These are phyloP conservation scores for Lenzites betulinus DNA, from an alignment of 768 basidiomycete species.

Conservation along the genomic window DNA sequence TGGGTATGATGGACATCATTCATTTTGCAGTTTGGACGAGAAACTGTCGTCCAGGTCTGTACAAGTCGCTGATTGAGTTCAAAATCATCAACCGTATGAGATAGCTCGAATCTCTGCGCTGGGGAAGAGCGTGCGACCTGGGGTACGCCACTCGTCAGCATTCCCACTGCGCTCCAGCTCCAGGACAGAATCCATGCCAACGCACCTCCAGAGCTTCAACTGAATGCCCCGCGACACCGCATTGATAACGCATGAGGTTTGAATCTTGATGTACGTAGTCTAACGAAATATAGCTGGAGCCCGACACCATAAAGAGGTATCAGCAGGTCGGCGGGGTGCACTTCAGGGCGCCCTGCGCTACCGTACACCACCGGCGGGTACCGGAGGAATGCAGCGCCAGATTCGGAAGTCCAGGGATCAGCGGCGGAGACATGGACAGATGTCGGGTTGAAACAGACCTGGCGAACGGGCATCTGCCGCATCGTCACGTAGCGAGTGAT, in stretches of 20 bases:
- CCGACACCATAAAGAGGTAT: no score
- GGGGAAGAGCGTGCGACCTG: neutral
- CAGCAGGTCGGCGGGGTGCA: no score
- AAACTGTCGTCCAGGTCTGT: neutral
- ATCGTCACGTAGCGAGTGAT: conserved; percentile 4
- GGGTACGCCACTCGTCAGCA: no score
- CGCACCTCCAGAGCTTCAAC: neutral
- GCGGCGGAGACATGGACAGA: neutral
- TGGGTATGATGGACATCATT: neutral
- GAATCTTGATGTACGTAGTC: no score
- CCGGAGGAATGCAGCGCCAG: neutral
- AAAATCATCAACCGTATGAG: neutral
- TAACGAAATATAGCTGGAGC: no score
- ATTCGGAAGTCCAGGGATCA: conserved; percentile 6
- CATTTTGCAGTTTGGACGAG: neutral
- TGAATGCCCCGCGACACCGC: neutral
- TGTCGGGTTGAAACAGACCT: neutral
- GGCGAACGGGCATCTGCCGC: neutral
- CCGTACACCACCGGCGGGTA: neutral
- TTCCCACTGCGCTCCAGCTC: neutral
- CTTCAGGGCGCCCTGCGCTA: no score
- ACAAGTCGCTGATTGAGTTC: conserved; percentile 1
- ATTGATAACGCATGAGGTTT: no score
- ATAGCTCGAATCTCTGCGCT: neutral
- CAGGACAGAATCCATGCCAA: conserved; percentile 1